phyloP scores from a whole-genome alignment of 176 grass and related monocot species.

The Saccharum officinarum region DNA sequence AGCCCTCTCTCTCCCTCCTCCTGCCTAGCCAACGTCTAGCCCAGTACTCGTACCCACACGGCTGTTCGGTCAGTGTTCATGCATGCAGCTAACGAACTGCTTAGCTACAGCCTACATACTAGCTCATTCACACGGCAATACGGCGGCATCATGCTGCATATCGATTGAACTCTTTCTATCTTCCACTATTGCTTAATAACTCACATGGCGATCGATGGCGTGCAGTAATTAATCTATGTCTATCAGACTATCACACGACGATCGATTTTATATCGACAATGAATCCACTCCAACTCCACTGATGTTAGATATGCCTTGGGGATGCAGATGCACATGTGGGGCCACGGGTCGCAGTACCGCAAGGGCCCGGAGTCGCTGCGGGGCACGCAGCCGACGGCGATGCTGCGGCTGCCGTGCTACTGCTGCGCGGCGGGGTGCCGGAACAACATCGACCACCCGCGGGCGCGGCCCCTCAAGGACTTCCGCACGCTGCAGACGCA shows the following conservation, averaged over 20 bases:
- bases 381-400: constrained; percentile 80
- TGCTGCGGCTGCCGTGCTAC: constrained; percentile 88
- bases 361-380: constrained; percentile 79
- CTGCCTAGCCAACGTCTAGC: not conserved
- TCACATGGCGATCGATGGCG: not conserved
- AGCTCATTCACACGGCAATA: not conserved
- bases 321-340: constrained; percentile 91
- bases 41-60: not conserved
- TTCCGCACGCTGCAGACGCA: constrained; percentile 89
- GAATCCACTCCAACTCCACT: not conserved
- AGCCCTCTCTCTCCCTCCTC: not conserved
- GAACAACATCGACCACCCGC: constrained; percentile 85
- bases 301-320: not conserved
- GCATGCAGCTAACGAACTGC: constrained; percentile 1
- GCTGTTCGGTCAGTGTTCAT: not conserved
- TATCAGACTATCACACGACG: not conserved
- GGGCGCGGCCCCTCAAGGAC: constrained; percentile 80
- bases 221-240: not conserved
- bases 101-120: not conserved
- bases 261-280: not conserved
- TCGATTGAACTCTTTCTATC: not conserved
- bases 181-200: not conserved
- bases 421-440: constrained; percentile 83
- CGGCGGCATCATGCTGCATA: not conserved
- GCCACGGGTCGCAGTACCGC: constrained; percentile 82